Evolutionary conservation across 495 filamentous ascomycete species (phyloP).

Genomic region (Aspergillus leporis): DNA sequence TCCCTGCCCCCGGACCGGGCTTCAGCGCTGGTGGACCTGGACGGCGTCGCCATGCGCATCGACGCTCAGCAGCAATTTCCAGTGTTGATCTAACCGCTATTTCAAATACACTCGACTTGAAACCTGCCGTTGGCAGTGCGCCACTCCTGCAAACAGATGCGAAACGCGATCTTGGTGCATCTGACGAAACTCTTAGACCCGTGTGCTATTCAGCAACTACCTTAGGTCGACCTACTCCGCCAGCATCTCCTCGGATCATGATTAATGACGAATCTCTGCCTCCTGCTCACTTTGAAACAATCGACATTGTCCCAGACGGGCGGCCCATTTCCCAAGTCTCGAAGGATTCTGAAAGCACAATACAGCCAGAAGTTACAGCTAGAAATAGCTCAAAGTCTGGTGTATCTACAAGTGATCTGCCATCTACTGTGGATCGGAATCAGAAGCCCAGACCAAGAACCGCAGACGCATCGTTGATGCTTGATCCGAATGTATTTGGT

Average conservation of each 20-base stretch:
- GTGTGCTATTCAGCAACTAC: slow-evolving; percentile 38
- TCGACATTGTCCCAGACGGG: slow-evolving; percentile 63
- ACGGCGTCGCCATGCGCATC: slow-evolving; percentile 75
- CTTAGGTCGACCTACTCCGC: slow-evolving; percentile 34
- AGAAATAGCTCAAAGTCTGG: slow-evolving; percentile 54
- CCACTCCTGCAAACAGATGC: slow-evolving; percentile 65
- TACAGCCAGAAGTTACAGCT: slow-evolving; percentile 32
- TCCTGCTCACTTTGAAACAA: slow-evolving; percentile 46
- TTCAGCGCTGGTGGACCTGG: slow-evolving; percentile 44
- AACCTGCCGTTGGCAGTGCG: slow-evolving; percentile 58
- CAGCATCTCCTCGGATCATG: slow-evolving; percentile 38
- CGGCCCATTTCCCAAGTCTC: slow-evolving; percentile 73
- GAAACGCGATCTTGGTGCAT: slow-evolving; percentile 26
- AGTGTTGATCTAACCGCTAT: slow-evolving; percentile 77
- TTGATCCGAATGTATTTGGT: slow-evolving; percentile 25
- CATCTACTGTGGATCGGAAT: slow-evolving; percentile 55
- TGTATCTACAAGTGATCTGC: slow-evolving; percentile 58
- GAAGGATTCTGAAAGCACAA: slow-evolving; percentile 67
- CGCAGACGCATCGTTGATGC: slow-evolving; percentile 51
- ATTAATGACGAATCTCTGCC: slow-evolving; percentile 38
- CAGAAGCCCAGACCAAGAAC: slow-evolving; percentile 48
- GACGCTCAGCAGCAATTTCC: slow-evolving; percentile 85
- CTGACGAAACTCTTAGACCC: slow-evolving; percentile 35
- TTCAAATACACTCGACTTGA: slow-evolving; percentile 54
- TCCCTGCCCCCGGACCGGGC: slow-evolving; percentile 50